A percentile compares a stretch with the other conserved stretches of the same genome.
Evolutionary conservation across 192 early-diverging fungal species (phyloP).

Genomic region (Rhizoclosmatium globosum): DNA sequence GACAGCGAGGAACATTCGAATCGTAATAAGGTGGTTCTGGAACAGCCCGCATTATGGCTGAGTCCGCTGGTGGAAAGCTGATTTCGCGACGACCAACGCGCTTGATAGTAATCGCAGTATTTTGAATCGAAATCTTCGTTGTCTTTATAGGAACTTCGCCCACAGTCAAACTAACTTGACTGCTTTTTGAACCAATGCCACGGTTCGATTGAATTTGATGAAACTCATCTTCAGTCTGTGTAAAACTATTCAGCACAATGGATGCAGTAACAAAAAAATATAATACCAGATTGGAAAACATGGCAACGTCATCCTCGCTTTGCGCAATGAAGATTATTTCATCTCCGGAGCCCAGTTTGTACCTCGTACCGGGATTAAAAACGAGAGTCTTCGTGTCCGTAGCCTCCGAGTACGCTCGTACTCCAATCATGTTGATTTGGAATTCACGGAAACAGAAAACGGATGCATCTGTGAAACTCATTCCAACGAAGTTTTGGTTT

Average conservation of each 20-base stretch:
- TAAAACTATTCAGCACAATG: no score
- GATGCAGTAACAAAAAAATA: background rate
- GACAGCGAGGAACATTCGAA: constrained; percentile 13
- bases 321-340: constrained; percentile 65
- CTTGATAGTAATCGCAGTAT: no score
- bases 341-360: constrained; percentile 55
- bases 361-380: constrained; percentile 66
- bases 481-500: constrained; percentile 62
- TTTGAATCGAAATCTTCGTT: background rate
- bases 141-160: background rate
- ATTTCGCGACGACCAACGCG: no score
- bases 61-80: no score
- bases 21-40: constrained; percentile 29
- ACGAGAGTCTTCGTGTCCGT: background rate
- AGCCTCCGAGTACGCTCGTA: background rate
- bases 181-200: background rate
- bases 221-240: background rate
- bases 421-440: constrained; percentile 54
- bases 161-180: background rate
- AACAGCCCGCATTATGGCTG: background rate
- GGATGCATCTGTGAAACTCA: constrained; percentile 63
- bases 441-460: constrained; percentile 54
- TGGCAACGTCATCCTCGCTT: background rate
- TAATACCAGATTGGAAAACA: constrained; percentile 13
- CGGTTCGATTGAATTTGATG: background rate